Percentiles rank a stretch among this genome's conserved stretches.
These are phyloP conservation scores for Paraconiothyrium sp. DNA, from an alignment of 2,329 filamentous ascomycete genomes.

Conservation along the genomic window DNA sequence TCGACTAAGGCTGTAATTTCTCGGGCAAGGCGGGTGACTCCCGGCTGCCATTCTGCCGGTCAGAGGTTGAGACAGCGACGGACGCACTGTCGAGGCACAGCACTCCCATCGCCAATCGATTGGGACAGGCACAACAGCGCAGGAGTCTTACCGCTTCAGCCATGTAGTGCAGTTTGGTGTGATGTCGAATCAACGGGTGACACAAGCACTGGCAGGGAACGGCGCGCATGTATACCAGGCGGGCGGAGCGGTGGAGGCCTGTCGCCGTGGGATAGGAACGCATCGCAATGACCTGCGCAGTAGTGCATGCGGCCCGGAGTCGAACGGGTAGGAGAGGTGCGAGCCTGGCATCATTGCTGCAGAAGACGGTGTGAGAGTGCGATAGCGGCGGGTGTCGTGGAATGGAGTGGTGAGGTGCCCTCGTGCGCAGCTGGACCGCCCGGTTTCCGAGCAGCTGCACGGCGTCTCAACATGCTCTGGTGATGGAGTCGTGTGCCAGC, in stretches of 20 bases:
- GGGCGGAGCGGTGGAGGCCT: constrained; percentile 28
- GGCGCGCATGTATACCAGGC: constrained; percentile 31
- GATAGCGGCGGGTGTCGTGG: neutral
- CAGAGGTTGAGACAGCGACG: constrained; percentile 1
- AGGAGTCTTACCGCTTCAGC: neutral
- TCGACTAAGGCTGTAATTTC: neutral
- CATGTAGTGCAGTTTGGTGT: constrained; percentile 15
- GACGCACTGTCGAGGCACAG: neutral
- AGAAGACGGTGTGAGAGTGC: constrained; percentile 2
- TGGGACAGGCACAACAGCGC: neutral
- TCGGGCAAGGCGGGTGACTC: neutral
- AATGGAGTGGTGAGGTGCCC: neutral
- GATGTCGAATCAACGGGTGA: constrained; percentile 28
- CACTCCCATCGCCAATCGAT: constrained; percentile 6
- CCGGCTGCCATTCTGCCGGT: neutral
- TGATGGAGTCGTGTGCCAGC: neutral
- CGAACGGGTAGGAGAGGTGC: neutral
- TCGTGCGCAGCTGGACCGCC: neutral
- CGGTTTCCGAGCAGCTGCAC: constrained; percentile 5
- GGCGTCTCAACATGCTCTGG: neutral
- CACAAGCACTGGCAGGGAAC: constrained; percentile 29
- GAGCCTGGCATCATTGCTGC: neutral
- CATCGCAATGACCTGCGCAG: constrained; percentile 14
- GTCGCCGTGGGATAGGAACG: constrained; percentile 23
- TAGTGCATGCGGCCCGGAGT: constrained; percentile 12